Evolutionary conservation across 169 alveolate genomes (phyloP), one percentile per base, ranked within the genome.

Genomic region (Perkinsus marinus): DNA sequence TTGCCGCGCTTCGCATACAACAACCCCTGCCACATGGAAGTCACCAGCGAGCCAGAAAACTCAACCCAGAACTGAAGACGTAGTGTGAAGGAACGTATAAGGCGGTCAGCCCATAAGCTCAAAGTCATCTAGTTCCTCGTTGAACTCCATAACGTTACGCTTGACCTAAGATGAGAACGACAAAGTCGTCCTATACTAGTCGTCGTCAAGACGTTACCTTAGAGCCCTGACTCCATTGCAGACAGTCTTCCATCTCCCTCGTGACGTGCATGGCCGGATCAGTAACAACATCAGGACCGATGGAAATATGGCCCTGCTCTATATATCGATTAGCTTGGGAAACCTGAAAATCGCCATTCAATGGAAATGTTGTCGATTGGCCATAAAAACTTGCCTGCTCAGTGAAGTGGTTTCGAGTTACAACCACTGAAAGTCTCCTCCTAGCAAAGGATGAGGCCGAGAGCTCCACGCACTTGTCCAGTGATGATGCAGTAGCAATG

Each of bases 201-300:
- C 46, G 68, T 7, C 57, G 89, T 68, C 30, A 92, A 39, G 93
- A 90, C 93, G 96, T 94, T 89, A 98, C 98, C 94, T 96, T 96
- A 9, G 99, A 96, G 22, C 98, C 97, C 89, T 98, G 98, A 39
- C 98, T 96, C 99, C 99, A 98, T 46, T 98, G 97, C 30, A 98
- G 97, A 94, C 97, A 98, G 94, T 98, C 99, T 95, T 98, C 99
- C 96, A 97, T 94, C 68, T 96, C 96, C 93, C 99, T 93, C n/a
- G 98, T 97, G 36, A 99, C 98, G 93, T 98, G 99, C 91, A 97
- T 95, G 37, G 99, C 98, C 22, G 99, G 99, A 91, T 98, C 98
- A 90, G 98, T 98, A 90, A 98, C 96, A 38, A 97, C 97, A 79
- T 98, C 98, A 39, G 98, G 97, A 10, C 99, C 99, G 36, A 99